Evolutionary conservation across 208 protist species (phyloP), one percentile per base, ranked within the genome.

Genomic region (Wallacemonas sp.): DNA sequence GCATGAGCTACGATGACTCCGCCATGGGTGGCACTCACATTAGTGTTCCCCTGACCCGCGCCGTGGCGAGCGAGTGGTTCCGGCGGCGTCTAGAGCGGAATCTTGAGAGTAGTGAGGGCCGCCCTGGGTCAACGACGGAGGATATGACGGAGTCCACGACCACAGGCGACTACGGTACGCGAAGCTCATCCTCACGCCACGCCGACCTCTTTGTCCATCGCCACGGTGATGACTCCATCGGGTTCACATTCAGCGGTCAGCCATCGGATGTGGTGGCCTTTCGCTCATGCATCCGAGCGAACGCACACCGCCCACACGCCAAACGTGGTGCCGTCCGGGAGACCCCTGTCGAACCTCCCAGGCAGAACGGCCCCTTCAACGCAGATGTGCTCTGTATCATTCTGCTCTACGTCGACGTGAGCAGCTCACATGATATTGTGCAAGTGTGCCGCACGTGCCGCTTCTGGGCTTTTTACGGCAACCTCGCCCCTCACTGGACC

Each of bases 401-500:
- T 39, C 63, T 93, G 0, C 69, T 93, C 12, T 93, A 84, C 74
- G 74, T 95, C 0, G 68, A 86, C 39, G 74, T 69, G 21, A 73
- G 73, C 62, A 85, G 72, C 60, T 56, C 70, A 53, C 47, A 70
- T 8, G 75, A 81, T 45, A 89, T 95, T 17, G 53, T 93, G 14
- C 62, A 86, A 21, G 68, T 91, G 30, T 69, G 90, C 68, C 53
- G 70, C 31, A 74, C 78, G 11, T 95, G 80, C 53, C 79, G 70
- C 42, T 91, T 90, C 63, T 95, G 90, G 86, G 80, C 74, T 61
- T 93, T 82, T 61, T 88, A 91, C 63, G 74, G 62, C 45, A 93
- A 95, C 64, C 78, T 84, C 22, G 79, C 84, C 3, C 90, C 90
- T 2, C 86, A 95, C 68, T 95, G 90, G 86, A 89, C 90, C 3